Percentiles rank a stretch among this genome's conserved stretches.
These are phyloP conservation scores for Aegilops speltoides DNA, from an alignment of 176 grass and related monocot genomes.

Conservation along the genomic window DNA sequence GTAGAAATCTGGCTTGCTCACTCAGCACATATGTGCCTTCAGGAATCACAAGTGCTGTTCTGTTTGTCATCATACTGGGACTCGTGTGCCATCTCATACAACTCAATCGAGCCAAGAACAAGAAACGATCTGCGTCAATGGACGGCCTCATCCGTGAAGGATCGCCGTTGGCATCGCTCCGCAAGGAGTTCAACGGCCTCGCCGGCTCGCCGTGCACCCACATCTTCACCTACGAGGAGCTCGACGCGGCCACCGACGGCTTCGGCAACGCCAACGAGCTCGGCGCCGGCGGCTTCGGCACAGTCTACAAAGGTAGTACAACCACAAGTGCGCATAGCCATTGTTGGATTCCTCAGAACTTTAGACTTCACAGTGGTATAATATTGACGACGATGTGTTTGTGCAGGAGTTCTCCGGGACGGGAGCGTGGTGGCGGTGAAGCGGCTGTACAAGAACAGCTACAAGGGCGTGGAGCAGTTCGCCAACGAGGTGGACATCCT, in stretches of 20 bases:
- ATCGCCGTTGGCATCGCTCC: constrained; percentile 1
- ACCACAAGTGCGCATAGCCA: not conserved
- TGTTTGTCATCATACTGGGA: not conserved
- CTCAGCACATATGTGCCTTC: not conserved
- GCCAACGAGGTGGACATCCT: constrained; percentile 69
- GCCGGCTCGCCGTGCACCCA: not conserved
- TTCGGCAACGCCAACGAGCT: constrained; percentile 37
- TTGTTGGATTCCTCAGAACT: no score
- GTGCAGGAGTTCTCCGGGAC: constrained; percentile 33
- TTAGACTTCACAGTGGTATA: not conserved
- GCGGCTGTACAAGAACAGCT: constrained; percentile 68
- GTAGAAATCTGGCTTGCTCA: no score
- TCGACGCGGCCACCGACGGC: constrained; percentile 48
- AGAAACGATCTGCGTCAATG: constrained; percentile 14
- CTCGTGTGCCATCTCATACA: not conserved
- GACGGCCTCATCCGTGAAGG: constrained; percentile 9
- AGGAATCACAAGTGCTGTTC: constrained; percentile 12
- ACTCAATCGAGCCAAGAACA: not conserved
- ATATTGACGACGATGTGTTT: not conserved
- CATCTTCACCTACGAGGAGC: constrained; percentile 58
- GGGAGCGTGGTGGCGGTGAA: constrained; percentile 59
- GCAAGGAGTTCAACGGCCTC: constrained; percentile 35
- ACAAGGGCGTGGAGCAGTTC: constrained; percentile 64
- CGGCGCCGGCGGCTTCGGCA: constrained; percentile 59
- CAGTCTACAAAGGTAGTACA: constrained; percentile 23